A percentile compares a stretch with the other conserved stretches of the same genome.
phyloP scores from a whole-genome alignment of 2,329 filamentous ascomycete species.

The Leptosphaerulina australis region DNA sequence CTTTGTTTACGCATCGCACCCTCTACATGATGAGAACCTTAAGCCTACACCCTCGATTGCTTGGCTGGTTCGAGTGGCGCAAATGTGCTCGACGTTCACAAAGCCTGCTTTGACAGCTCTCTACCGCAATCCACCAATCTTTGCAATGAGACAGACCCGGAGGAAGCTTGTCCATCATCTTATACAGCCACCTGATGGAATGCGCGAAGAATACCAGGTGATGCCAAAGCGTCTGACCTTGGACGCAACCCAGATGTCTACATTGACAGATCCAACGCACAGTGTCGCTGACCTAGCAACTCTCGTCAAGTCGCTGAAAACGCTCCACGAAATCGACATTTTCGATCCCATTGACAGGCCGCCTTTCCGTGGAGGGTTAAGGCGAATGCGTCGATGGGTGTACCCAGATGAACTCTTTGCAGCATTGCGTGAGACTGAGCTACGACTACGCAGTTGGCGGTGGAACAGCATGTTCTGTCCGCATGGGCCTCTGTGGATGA shows the following conservation, averaged over 20 bases:
- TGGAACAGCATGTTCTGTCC: constrained; percentile 62
- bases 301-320: constrained; percentile 69
- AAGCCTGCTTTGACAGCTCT: constrained; percentile 76
- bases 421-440: constrained; percentile 60
- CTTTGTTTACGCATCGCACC: constrained; percentile 69
- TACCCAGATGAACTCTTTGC: constrained; percentile 71
- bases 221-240: constrained; percentile 75
- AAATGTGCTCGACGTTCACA: constrained; percentile 65
- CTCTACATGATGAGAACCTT: constrained; percentile 58
- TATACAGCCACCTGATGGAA: constrained; percentile 51
- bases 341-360: constrained; percentile 71
- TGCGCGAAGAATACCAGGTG: constrained; percentile 64
- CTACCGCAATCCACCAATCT: constrained; percentile 71
- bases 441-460: constrained; percentile 58
- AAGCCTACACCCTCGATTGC: constrained; percentile 53
- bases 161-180: constrained; percentile 60
- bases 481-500: constrained; percentile 43
- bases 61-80: constrained; percentile 71
- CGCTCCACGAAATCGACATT: constrained; percentile 72
- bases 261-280: constrained; percentile 59
- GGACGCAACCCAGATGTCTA: constrained; percentile 65
- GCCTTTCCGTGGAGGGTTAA: constrained; percentile 66
- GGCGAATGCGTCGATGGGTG: constrained; percentile 64
- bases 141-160: constrained; percentile 56
- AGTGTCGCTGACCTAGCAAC: constrained; percentile 62